Evolutionary conservation across 208 protist genomes (phyloP), one percentile per base, ranked within the genome.

Genomic region (Ichthyophonus hoferi): DNA sequence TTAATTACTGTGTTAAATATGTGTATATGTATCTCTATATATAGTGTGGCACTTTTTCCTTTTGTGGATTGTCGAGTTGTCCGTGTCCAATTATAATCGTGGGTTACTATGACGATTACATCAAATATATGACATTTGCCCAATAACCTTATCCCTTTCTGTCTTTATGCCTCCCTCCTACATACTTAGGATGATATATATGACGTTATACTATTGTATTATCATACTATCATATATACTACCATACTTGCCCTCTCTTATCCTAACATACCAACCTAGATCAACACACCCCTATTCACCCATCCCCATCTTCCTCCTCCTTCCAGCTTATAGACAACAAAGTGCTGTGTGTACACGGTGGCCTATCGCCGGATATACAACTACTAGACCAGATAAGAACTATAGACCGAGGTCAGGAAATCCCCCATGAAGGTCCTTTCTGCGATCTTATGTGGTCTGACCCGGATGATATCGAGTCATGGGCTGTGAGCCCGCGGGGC

Each of bases 401-500:
- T 17, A 96, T 97, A 41, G 91, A 95, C 33, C 38, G 83, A 31
- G 40, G 91, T 38, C 94, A 96, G 86, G 96, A 97, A 88, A 96
- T 98, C 67, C 96, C 96, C 42, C 95, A 98, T 87, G 95, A 96
- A 88, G 96, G 96, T 43, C 87, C 95, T 58, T 96, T 97, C 86
- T 96, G 94, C 84, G 95, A 90, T 91, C 89, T 97, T 3, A 93
- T 98, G 91, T 98, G 96, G 96, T 96, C 93, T 42, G 96, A 98
- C 89, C 96, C 96, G 40, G 96, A 97, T 82, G 95, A 97, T 40
- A 95, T 97, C 67, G 95, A 98, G 42, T 91, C 91, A 1, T 97
- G 94, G 95, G 91, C 92, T n/a, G 88, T 96, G 38, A 94, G 89
- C 83, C 96, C 96, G 38, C 91, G 96, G 79, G 96, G 96, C 39